phyloP scores from a whole-genome alignment of 306 rosid species.

The Medicago lupulina region DNA sequence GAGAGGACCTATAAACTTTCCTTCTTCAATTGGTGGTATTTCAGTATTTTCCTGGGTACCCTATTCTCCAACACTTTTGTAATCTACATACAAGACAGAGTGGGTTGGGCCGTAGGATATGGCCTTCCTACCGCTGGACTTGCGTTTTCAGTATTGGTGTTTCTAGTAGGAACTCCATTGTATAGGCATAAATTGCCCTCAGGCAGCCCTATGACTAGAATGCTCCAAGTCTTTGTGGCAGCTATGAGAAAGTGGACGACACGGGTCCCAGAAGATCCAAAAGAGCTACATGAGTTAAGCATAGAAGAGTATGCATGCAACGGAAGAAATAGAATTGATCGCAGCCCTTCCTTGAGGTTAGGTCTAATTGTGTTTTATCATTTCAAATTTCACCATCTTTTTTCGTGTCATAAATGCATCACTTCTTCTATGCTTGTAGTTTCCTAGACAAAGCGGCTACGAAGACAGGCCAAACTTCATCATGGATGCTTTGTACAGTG shows the following conservation, averaged over 20 bases:
- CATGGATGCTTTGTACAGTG: slow-evolving; percentile 72
- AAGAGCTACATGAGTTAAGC: slow-evolving; percentile 69
- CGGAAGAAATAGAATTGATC: slow-evolving; percentile 55
- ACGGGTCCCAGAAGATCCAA: slow-evolving; percentile 60
- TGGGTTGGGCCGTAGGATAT: slow-evolving; percentile 83
- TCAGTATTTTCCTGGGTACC: slow-evolving; percentile 75
- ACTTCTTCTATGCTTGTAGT: slow-evolving; percentile 44
- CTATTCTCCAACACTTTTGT: slow-evolving; percentile 76
- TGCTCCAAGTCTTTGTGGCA: slow-evolving; percentile 68
- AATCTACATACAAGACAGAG: slow-evolving; percentile 76
- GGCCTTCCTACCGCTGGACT: slow-evolving; percentile 84
- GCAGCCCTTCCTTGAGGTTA: slow-evolving; percentile 65
- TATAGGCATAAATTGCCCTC: slow-evolving; percentile 82
- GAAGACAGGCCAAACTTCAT: slow-evolving; percentile 48
- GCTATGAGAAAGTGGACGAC: slow-evolving; percentile 58
- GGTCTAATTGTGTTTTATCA: not conserved
- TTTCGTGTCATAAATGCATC: no score
- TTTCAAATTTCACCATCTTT: not conserved
- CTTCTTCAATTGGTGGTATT: slow-evolving; percentile 94
- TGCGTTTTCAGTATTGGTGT: slow-evolving; percentile 58
- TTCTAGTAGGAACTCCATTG: slow-evolving; percentile 61
- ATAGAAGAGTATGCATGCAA: slow-evolving; percentile 50
- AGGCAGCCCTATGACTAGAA: slow-evolving; percentile 71
- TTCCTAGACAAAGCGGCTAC: slow-evolving; percentile 78
- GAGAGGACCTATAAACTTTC: slow-evolving; percentile 68